phyloP scores from a whole-genome alignment of 139 green algal species.

The Asterochloris sp. region DNA sequence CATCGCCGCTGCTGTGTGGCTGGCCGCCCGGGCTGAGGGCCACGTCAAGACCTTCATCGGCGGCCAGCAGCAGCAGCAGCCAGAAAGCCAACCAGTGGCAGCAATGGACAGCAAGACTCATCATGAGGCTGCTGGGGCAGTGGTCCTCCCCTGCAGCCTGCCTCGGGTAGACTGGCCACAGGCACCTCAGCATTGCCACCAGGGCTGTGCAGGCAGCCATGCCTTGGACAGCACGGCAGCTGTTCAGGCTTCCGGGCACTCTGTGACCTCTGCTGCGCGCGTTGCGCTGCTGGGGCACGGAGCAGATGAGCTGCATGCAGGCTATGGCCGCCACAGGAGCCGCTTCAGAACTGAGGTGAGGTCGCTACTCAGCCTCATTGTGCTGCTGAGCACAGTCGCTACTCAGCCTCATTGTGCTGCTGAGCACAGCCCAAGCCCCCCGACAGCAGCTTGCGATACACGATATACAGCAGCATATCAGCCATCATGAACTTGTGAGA shows the following conservation, averaged over 20 bases:
- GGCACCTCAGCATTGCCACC: background rate
- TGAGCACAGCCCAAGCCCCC: background rate
- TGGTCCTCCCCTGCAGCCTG: too few relatives aligned
- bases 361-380: background rate
- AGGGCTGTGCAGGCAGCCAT: background rate
- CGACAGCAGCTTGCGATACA: background rate
- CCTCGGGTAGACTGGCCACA: too few relatives aligned
- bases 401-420: background rate
- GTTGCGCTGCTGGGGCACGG: conserved; percentile 90
- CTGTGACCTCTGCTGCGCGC: conserved; percentile 40
- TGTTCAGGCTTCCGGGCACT: background rate
- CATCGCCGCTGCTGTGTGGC: conserved; percentile 89
- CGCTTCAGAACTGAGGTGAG: conserved; percentile 39
- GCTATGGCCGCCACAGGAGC: conserved; percentile 91
- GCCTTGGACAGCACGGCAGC: background rate
- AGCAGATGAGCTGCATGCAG: conserved; percentile 90
- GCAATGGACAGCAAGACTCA: background rate
- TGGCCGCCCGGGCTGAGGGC: conserved; percentile 62
- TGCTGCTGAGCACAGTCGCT: background rate
- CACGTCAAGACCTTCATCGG: conserved; percentile 8
- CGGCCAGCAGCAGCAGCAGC: background rate
- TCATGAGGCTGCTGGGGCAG: background rate
- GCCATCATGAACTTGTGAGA: background rate
- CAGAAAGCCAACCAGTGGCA: background rate
- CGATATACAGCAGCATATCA: background rate